A percentile compares a stretch with the other conserved stretches of the same genome.
Conservation (phyloP, 2,329 filamentous ascomycete genomes). For the Falciphora oryzae region DNA sequence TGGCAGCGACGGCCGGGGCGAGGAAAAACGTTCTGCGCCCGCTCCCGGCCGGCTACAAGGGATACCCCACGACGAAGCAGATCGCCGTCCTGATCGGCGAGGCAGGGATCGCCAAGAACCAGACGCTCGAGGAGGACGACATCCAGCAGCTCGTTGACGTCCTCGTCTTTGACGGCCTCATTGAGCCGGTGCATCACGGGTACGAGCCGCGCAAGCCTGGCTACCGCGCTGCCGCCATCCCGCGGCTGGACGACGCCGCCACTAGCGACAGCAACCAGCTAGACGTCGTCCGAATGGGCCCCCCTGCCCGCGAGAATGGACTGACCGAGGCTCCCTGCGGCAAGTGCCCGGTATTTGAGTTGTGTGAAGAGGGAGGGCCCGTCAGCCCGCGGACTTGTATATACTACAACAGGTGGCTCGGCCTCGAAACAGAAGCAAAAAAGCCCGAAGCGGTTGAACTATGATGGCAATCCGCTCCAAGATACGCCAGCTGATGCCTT, state of each 20-base stretch:
- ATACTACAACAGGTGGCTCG: constrained; percentile 85
- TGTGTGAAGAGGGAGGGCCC: constrained; percentile 86
- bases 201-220: constrained; percentile 38
- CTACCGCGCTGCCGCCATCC: constrained; percentile 47
- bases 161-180: constrained; percentile 77
- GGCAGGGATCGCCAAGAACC: constrained; percentile 65
- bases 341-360: constrained; percentile 83
- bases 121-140: constrained; percentile 64
- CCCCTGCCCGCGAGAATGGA: constrained; percentile 54
- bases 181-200: constrained; percentile 54
- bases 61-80: constrained; percentile 74
- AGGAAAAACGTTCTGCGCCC: constrained; percentile 37
- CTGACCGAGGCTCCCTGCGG: constrained; percentile 89
- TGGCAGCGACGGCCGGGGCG: constrained; percentile 21
- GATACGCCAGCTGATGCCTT: not conserved
- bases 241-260: constrained; percentile 34
- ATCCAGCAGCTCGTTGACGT: constrained; percentile 84
- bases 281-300: constrained; percentile 23
- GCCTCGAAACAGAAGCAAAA: constrained; percentile 28
- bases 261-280: constrained; percentile 25
- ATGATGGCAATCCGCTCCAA: not conserved
- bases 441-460: not conserved
- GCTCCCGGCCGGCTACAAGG: constrained; percentile 60
- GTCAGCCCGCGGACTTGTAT: constrained; percentile 87
- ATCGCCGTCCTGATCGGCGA: constrained; percentile 70